These are phyloP conservation scores for Saccharomycopsis hybrid DNA, from an alignment of 1,139 yeast species.

Conservation along the genomic window DNA sequence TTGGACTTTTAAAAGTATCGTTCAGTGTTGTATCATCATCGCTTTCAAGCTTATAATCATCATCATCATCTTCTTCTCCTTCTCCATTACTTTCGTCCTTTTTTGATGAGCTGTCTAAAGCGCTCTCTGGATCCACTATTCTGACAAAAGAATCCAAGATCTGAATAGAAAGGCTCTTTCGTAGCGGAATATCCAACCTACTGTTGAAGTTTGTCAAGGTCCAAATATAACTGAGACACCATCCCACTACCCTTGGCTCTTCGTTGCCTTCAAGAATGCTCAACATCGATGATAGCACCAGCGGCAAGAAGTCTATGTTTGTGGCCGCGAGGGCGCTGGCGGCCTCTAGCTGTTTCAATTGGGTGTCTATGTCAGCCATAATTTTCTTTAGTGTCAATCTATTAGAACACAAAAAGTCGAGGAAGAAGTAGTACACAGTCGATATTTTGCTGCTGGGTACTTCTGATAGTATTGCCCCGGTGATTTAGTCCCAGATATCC, in stretches of 20 bases:
- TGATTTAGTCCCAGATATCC: too few species aligned
- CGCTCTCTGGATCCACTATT: neutral
- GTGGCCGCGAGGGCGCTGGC: slow-evolving; percentile 3
- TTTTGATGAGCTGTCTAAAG: too few species aligned
- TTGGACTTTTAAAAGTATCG: neutral
- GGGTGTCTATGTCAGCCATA: slow-evolving; percentile 4
- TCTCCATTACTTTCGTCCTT: too few species aligned
- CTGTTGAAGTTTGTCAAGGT: neutral
- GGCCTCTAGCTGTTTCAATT: slow-evolving; percentile 3
- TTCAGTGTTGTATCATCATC: too few species aligned
- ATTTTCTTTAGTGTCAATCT: neutral
- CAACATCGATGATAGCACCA: neutral
- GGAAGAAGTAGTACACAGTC: too few species aligned
- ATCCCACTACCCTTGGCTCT: slow-evolving; percentile 1
- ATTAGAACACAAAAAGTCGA: too few species aligned
- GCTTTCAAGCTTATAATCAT: too few species aligned
- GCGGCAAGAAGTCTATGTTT: slow-evolving; percentile 3
- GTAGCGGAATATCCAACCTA: neutral
- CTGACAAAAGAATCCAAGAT: slow-evolving; percentile 2
- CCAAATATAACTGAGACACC: slow-evolving; percentile 4
- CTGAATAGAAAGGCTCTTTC: neutral
- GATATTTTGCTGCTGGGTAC: too few species aligned
- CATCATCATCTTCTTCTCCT: too few species aligned
- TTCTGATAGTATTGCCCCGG: too few species aligned
- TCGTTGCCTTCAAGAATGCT: neutral